These are phyloP conservation scores for Gossypium australe DNA, from an alignment of 345 rosid species.

Conservation along the genomic window DNA sequence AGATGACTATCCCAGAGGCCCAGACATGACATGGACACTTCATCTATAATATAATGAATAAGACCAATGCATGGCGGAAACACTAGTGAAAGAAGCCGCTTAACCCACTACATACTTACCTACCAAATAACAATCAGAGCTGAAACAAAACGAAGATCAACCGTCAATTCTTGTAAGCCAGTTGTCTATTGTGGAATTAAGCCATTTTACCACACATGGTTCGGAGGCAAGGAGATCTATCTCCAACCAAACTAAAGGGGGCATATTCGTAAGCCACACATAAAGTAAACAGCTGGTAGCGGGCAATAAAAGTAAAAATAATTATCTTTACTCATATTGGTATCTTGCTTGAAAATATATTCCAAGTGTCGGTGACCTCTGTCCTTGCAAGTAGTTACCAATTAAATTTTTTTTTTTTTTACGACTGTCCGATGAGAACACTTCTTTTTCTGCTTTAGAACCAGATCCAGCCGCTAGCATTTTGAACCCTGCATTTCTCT, in stretches of 20 bases:
- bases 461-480: conserved; percentile 4
- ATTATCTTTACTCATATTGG: not conserved
- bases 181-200: not conserved
- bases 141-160: not conserved
- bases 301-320: not conserved
- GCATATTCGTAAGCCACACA: conserved; percentile 2
- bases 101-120: not conserved
- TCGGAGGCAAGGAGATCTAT: not conserved
- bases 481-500: not conserved
- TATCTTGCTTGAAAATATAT: no score
- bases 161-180: not conserved
- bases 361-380: no score
- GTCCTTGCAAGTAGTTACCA: not conserved
- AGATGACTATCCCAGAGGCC: not conserved
- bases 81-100: not conserved
- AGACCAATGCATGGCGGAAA: not conserved
- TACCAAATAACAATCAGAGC: not conserved
- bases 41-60: not conserved
- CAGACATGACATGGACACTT: not conserved
- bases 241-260: not conserved
- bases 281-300: not conserved
- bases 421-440: not conserved
- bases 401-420: not conserved
- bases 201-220: not conserved
- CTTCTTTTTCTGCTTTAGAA: not conserved